phyloP scores from a whole-genome alignment of 768 basidiomycete genomes.

The Hortiboletus flavorubellus region DNA sequence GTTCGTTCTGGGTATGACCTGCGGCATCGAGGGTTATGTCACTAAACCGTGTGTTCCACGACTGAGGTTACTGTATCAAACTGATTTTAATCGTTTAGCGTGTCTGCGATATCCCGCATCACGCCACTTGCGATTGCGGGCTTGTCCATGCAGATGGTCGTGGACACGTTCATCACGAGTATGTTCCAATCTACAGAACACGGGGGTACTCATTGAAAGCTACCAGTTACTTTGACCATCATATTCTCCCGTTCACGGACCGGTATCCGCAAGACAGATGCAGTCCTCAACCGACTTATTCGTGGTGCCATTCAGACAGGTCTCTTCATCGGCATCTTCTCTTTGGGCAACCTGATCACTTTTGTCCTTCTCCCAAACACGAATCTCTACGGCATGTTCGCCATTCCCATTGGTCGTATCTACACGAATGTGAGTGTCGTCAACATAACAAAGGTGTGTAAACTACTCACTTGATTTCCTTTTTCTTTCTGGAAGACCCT shows the following conservation, averaged over 20 bases:
- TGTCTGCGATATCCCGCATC: conserved; percentile 40
- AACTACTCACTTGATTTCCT: no score
- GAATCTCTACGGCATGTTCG: conserved; percentile 38
- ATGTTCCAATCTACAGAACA: no score
- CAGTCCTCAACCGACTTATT: conserved; percentile 25
- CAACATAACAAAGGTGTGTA: no score
- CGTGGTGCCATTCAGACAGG: conserved; percentile 9
- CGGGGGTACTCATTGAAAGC: not conserved
- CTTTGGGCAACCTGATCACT: conserved; percentile 37
- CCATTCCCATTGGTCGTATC: conserved; percentile 41
- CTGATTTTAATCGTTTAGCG: conserved; percentile 24
- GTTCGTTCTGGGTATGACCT: conserved; percentile 42
- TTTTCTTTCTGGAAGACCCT: not conserved
- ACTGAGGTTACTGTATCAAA: not conserved
- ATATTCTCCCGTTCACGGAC: conserved; percentile 34
- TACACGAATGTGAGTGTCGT: conserved; percentile 41
- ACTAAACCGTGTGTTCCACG: conserved; percentile 35
- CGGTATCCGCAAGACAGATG: conserved; percentile 51
- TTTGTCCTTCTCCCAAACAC: conserved; percentile 29
- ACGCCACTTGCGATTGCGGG: conserved; percentile 43
- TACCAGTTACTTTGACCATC: conserved; percentile 15
- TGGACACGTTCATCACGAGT: conserved; percentile 48
- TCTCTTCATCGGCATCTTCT: conserved; percentile 1
- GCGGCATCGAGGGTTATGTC: conserved; percentile 42
- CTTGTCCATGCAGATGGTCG: conserved; percentile 43